A percentile compares a stretch with the other conserved stretches of the same genome.
Evolutionary conservation across 371 early-diverging fungal species (phyloP).

Genomic region (Basidiobolus meristosporus): DNA sequence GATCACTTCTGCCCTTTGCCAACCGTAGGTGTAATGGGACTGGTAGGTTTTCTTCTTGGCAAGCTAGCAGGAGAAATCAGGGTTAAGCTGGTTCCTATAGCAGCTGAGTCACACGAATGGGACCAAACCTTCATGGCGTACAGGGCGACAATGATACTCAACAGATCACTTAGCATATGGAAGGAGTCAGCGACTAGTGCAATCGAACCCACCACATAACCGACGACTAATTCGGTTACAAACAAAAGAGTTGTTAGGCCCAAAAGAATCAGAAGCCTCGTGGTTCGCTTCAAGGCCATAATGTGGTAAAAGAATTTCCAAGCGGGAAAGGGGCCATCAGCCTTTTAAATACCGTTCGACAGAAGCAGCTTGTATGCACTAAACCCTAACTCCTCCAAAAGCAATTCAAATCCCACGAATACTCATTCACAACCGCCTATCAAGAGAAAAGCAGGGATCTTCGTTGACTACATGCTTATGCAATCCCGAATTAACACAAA

Average conservation of each 20-base stretch:
- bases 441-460: no score
- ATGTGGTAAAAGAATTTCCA: no score
- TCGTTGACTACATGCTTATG: no score
- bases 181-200: slow-evolving; percentile 85
- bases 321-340: no score
- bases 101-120: background rate
- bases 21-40: slow-evolving; percentile 66
- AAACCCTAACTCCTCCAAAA: no score
- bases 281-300: no score
- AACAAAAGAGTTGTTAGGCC: slow-evolving; percentile 44
- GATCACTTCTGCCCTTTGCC: slow-evolving; percentile 81
- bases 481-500: no score
- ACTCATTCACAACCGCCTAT: no score
- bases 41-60: slow-evolving; percentile 20
- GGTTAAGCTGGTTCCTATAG: background rate
- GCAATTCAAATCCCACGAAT: no score
- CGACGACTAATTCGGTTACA: slow-evolving; percentile 56
- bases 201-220: slow-evolving; percentile 55
- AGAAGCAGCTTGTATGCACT: no score
- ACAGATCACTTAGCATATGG: slow-evolving; percentile 80
- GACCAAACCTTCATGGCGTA: slow-evolving; percentile 55
- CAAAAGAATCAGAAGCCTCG: slow-evolving; percentile 32
- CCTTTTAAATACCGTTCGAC: no score
- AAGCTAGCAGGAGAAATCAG: slow-evolving; percentile 7
- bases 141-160: slow-evolving; percentile 61